Evolutionary conservation across 805 yeast species (phyloP).

Genomic region (Lipomyces mesembrius): DNA sequence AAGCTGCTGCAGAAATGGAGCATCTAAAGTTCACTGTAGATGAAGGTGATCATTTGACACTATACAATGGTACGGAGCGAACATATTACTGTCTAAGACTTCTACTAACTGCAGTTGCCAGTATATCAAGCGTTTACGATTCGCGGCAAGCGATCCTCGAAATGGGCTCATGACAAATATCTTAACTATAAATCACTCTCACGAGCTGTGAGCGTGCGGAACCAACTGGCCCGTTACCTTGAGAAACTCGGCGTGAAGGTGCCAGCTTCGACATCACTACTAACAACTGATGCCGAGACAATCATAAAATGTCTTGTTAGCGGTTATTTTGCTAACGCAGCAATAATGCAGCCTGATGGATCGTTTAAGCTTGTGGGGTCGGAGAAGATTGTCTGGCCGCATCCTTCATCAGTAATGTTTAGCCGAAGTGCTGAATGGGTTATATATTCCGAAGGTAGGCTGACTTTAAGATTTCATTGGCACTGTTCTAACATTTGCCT

Average conservation of each 20-base stretch:
- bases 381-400: constrained; percentile 28
- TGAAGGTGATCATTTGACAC: constrained; percentile 81
- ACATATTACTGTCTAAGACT: constrained; percentile 44
- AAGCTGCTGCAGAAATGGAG: constrained; percentile 67
- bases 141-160: constrained; percentile 47
- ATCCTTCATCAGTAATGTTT: constrained; percentile 36
- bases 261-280: background rate
- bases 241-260: constrained; percentile 16
- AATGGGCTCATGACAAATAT: constrained; percentile 72
- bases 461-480: background rate
- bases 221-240: constrained; percentile 53
- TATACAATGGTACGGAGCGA: constrained; percentile 66
- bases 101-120: constrained; percentile 11
- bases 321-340: constrained; percentile 37
- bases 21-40: constrained; percentile 68
- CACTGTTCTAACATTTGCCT: background rate
- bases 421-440: constrained; percentile 33
- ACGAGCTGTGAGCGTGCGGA: constrained; percentile 67
- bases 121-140: constrained; percentile 32
- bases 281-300: constrained; percentile 13
- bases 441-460: constrained; percentile 25
- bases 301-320: constrained; percentile 31
- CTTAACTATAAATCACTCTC: constrained; percentile 64
- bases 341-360: constrained; percentile 36
- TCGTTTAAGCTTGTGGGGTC: constrained; percentile 25